A percentile compares a stretch with the other conserved stretches of the same genome.
Conservation (phyloP, 2,329 filamentous ascomycete genomes). For the Truncatella angustata region DNA sequence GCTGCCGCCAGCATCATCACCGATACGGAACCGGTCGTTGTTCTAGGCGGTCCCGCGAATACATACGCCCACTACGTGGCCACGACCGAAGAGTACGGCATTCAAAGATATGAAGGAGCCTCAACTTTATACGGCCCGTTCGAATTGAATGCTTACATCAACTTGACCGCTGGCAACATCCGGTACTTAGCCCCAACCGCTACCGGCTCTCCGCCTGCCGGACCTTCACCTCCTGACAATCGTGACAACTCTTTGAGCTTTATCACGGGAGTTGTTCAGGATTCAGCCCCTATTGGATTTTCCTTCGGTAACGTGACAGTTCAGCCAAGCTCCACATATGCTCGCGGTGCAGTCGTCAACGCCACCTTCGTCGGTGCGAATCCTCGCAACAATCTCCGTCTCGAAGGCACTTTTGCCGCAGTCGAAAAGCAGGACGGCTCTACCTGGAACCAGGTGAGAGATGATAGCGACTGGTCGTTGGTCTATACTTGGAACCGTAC, state of each 20-base stretch:
- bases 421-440: conserved; percentile 59
- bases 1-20: conserved; percentile 39
- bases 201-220: conserved; percentile 44
- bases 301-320: conserved; percentile 67
- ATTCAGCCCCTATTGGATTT: conserved; percentile 64
- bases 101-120: conserved; percentile 94
- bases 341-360: conserved; percentile 58
- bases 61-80: conserved; percentile 81
- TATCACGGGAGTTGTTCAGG: conserved; percentile 75
- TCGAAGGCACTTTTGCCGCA: conserved; percentile 74
- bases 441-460: conserved; percentile 65
- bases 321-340: conserved; percentile 53
- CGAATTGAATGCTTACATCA: conserved; percentile 83
- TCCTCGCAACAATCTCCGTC: conserved; percentile 80
- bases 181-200: conserved; percentile 58
- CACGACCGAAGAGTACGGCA: conserved; percentile 75
- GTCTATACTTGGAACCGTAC: conserved; percentile 78
- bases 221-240: conserved; percentile 74
- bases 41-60: conserved; percentile 84
- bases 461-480: conserved; percentile 81
- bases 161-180: conserved; percentile 73
- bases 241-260: conserved; percentile 73
- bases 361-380: conserved; percentile 83
- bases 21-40: conserved; percentile 62
- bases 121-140: conserved; percentile 84